Conservation (phyloP, 176 grass and related monocot species). For the Lolium multiflorum region DNA sequence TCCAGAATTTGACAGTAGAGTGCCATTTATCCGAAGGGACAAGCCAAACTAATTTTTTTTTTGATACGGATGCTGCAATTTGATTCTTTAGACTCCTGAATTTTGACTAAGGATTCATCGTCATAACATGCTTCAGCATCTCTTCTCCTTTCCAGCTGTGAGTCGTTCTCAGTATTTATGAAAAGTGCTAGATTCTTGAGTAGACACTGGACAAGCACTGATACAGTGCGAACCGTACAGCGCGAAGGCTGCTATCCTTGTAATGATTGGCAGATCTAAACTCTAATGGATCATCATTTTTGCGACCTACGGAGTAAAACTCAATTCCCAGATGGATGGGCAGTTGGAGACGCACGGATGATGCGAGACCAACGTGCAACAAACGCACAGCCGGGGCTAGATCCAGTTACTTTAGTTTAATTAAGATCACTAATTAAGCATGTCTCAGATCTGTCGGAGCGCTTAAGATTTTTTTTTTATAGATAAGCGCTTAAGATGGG, state of each 20-base stretch:
- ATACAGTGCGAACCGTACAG: neutral
- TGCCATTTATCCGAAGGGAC: neutral
- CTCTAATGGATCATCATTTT: neutral
- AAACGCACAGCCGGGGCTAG: neutral
- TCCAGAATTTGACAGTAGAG: neutral
- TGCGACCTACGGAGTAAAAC: neutral
- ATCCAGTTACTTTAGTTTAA: neutral
- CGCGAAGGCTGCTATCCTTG: neutral
- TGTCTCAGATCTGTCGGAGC: neutral
- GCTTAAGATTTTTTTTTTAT: no score
- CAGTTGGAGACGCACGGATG: neutral
- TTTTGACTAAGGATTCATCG: neutral
- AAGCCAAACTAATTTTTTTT: neutral
- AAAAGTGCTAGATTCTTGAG: neutral
- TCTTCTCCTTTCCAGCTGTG: neutral
- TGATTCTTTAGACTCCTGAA: no score
- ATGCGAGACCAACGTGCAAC: neutral
- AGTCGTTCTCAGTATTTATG: neutral
- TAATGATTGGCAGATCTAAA: neutral
- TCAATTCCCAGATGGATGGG: neutral
- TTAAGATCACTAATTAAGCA: neutral
- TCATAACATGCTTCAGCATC: neutral
- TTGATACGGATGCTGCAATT: no score
- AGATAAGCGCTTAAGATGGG: no score
- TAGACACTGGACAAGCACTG: neutral